phyloP scores from a whole-genome alignment of 257 asterid species.

The Nicotiana benthamiana region DNA sequence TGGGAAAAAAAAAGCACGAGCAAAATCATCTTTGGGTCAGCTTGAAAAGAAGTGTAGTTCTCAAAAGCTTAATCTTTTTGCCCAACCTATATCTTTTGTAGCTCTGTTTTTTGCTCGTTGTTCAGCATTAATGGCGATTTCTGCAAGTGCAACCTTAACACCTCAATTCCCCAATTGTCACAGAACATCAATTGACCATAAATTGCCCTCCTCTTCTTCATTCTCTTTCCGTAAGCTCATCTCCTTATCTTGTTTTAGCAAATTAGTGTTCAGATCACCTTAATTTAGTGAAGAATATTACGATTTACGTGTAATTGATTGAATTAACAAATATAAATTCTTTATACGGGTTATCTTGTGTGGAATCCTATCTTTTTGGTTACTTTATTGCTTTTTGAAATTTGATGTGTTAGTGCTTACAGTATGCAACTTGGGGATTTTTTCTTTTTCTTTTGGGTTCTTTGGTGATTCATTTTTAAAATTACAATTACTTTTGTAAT shows the following conservation, averaged over 20 bases:
- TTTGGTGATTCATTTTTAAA: neutral
- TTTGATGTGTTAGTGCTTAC: neutral
- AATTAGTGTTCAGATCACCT: neutral
- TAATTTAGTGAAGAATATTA: neutral
- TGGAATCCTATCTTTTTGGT: too few relatives aligned
- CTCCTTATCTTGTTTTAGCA: neutral
- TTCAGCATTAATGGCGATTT: conserved; percentile 1
- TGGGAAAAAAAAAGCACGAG: too few relatives aligned
- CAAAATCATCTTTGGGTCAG: too few relatives aligned
- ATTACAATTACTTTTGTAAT: neutral
- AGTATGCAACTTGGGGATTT: neutral
- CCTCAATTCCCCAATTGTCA: neutral
- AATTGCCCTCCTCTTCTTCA: neutral
- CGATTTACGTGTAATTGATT: neutral
- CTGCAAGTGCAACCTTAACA: neutral
- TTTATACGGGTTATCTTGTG: neutral
- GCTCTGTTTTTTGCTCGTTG: too few relatives aligned
- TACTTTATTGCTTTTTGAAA: neutral
- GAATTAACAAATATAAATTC: neutral
- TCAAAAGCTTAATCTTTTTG: too few relatives aligned
- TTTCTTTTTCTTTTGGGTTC: neutral
- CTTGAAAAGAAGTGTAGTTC: too few relatives aligned
- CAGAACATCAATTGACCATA: neutral
- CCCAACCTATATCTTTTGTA: too few relatives aligned
- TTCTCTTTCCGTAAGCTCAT: neutral